Percentiles rank a stretch among this genome's conserved stretches.
phyloP scores from a whole-genome alignment of 2,329 filamentous ascomycete genomes.

The Orbilia ellipsospora region DNA sequence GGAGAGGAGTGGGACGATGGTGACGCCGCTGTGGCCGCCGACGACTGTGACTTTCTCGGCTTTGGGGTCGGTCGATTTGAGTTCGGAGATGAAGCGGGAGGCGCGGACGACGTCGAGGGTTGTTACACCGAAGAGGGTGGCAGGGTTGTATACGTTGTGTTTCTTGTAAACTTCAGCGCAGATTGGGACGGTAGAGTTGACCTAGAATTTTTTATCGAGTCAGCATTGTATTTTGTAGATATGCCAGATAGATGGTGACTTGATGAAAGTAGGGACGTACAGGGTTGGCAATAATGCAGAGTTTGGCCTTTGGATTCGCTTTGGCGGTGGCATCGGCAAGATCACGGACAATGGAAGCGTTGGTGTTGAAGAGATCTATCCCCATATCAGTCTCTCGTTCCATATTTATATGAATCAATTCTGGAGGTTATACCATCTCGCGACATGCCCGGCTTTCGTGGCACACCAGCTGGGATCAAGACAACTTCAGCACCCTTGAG shows the following conservation, averaged over 20 bases:
- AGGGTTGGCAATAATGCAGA: slow-evolving; percentile 98
- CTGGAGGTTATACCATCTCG: slow-evolving; percentile 75
- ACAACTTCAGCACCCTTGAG: slow-evolving; percentile 92
- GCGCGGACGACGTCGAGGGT: slow-evolving; percentile 98
- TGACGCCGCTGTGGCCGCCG: slow-evolving; percentile 96
- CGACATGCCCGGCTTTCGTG: slow-evolving; percentile 99
- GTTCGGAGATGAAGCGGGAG: slow-evolving; percentile 94
- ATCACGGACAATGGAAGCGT: slow-evolving; percentile 98
- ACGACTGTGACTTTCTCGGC: slow-evolving; percentile 96
- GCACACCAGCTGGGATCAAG: slow-evolving; percentile 97
- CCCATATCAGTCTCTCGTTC: background rate
- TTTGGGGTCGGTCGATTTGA: slow-evolving; percentile 89
- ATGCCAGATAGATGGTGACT: too few species aligned
- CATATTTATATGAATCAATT: background rate
- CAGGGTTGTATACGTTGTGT: slow-evolving; percentile 96
- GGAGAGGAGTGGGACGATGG: slow-evolving; percentile 96
- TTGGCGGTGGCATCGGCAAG: slow-evolving; percentile 94
- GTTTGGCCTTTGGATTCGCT: slow-evolving; percentile 87
- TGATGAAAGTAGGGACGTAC: slow-evolving; percentile 67
- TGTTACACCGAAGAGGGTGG: slow-evolving; percentile 98
- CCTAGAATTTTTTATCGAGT: slow-evolving; percentile 62
- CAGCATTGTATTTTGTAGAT: too few species aligned
- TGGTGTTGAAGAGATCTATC: slow-evolving; percentile 97
- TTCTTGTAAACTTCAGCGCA: slow-evolving; percentile 96
- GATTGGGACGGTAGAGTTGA: slow-evolving; percentile 99